These are phyloP conservation scores for Fusarium sp. DNA, from an alignment of 2,329 filamentous ascomycete species.

Conservation along the genomic window DNA sequence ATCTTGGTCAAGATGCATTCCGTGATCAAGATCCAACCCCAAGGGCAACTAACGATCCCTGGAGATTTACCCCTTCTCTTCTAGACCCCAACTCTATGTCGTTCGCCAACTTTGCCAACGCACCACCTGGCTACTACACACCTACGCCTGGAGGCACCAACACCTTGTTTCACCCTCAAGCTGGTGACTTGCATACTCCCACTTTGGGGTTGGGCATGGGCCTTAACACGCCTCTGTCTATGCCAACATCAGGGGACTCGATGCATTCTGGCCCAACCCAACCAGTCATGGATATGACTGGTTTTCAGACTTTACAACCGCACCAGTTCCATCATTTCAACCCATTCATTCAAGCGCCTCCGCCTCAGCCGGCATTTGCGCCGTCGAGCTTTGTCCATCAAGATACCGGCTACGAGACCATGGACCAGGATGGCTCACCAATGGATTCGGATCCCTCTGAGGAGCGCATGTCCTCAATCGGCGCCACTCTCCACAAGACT, in stretches of 20 bases:
- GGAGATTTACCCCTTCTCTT: slow-evolving; percentile 90
- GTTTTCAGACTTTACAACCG: slow-evolving; percentile 74
- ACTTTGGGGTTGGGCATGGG: slow-evolving; percentile 81
- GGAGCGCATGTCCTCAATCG: slow-evolving; percentile 69
- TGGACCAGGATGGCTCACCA: slow-evolving; percentile 81
- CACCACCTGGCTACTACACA: slow-evolving; percentile 87
- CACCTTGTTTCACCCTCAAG: slow-evolving; percentile 85
- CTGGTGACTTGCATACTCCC: slow-evolving; percentile 90
- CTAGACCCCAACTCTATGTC: slow-evolving; percentile 88
- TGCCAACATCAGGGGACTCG: slow-evolving; percentile 77
- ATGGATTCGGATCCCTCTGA: slow-evolving; percentile 70
- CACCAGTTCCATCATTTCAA: slow-evolving; percentile 78
- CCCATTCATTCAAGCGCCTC: slow-evolving; percentile 76
- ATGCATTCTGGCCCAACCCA: slow-evolving; percentile 70
- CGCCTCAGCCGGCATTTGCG: slow-evolving; percentile 74
- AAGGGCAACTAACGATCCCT: slow-evolving; percentile 82
- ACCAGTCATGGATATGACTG: slow-evolving; percentile 73
- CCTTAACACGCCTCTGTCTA: slow-evolving; percentile 84
- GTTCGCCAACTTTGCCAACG: slow-evolving; percentile 84
- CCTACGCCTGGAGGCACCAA: slow-evolving; percentile 87
- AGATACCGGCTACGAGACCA: slow-evolving; percentile 83
- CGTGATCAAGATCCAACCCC: slow-evolving; percentile 86
- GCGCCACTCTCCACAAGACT: slow-evolving; percentile 73
- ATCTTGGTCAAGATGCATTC: slow-evolving; percentile 56
- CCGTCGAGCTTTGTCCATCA: slow-evolving; percentile 86